These are phyloP conservation scores for Puya raimondii DNA, from an alignment of 176 grass and related monocot species.

Conservation along the genomic window DNA sequence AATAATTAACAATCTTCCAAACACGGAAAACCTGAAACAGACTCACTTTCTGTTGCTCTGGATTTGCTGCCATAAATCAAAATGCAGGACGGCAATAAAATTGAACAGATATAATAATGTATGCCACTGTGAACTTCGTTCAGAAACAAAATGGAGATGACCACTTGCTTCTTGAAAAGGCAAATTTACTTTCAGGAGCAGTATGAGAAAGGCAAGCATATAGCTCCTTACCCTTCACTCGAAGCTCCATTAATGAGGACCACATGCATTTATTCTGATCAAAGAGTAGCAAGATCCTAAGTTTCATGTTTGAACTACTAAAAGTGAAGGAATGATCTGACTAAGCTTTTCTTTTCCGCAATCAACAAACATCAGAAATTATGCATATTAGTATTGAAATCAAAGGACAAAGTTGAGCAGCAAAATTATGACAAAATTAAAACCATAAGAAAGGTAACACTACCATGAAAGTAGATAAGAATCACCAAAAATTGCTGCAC, in stretches of 20 bases:
- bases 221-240: conserved; percentile 31
- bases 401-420: too few species aligned
- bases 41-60: background rate
- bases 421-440: too few species aligned
- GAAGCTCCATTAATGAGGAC: conserved; percentile 23
- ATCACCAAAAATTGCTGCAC: too few species aligned
- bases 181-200: conserved; percentile 31
- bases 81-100: background rate
- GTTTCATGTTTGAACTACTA: too few species aligned
- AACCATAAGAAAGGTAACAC: too few species aligned
- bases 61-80: background rate
- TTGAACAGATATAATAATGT: conserved; percentile 6
- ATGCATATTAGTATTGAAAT: too few species aligned
- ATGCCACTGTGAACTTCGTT: conserved; percentile 19
- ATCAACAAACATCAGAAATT: too few species aligned
- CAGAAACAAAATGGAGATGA: conserved; percentile 15
- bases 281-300: background rate
- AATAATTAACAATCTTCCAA: background rate
- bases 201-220: conserved; percentile 36
- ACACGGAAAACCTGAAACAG: background rate
- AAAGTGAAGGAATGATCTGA: too few species aligned
- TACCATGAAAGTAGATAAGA: too few species aligned
- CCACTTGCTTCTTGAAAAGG: conserved; percentile 13
- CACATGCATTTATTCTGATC: background rate
- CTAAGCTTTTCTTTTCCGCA: too few species aligned